Conservation (phyloP, 2,329 filamentous ascomycete species). For the Plectosphaerella sp. region DNA sequence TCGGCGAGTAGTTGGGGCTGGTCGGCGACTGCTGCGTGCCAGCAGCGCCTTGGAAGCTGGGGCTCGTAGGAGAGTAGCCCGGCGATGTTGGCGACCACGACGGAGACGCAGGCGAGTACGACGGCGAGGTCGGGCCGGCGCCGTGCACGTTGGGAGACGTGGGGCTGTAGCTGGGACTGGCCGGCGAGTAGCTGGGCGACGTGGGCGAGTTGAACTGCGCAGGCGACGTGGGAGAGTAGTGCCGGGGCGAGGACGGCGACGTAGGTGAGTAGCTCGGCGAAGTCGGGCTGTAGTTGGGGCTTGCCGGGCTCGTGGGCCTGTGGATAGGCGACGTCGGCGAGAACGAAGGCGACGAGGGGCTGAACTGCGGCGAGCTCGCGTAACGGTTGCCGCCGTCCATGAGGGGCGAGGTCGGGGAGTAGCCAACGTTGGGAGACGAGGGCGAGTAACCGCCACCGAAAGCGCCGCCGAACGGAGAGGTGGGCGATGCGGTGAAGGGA, state of each 20-base stretch:
- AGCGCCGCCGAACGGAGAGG: constrained; percentile 54
- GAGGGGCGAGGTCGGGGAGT: constrained; percentile 73
- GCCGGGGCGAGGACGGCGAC: constrained; percentile 50
- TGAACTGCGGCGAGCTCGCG: constrained; percentile 58
- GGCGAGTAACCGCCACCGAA: constrained; percentile 63
- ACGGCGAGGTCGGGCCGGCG: constrained; percentile 46
- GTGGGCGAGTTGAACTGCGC: constrained; percentile 68
- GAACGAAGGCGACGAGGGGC: constrained; percentile 59
- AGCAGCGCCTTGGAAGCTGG: constrained; percentile 52
- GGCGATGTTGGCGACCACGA: constrained; percentile 74
- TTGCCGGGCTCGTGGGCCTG: constrained; percentile 49
- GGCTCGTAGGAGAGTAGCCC: constrained; percentile 60
- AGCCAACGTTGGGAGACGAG: constrained; percentile 68
- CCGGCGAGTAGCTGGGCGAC: constrained; percentile 68
- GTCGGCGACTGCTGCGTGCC: constrained; percentile 53
- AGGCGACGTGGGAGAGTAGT: constrained; percentile 70
- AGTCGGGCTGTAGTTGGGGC: constrained; percentile 60
- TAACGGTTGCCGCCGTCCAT: constrained; percentile 48
- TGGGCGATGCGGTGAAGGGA: constrained; percentile 69
- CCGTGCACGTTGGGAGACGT: constrained; percentile 53
- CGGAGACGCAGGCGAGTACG: constrained; percentile 68
- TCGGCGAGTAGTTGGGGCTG: constrained; percentile 70
- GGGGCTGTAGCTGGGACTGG: constrained; percentile 69
- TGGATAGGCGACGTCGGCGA: constrained; percentile 58
- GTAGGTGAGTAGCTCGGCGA: constrained; percentile 62